Base-by-base conservation (phyloP, 108 stramenopile genomes). In the Cyclotella cryptica region DNA sequence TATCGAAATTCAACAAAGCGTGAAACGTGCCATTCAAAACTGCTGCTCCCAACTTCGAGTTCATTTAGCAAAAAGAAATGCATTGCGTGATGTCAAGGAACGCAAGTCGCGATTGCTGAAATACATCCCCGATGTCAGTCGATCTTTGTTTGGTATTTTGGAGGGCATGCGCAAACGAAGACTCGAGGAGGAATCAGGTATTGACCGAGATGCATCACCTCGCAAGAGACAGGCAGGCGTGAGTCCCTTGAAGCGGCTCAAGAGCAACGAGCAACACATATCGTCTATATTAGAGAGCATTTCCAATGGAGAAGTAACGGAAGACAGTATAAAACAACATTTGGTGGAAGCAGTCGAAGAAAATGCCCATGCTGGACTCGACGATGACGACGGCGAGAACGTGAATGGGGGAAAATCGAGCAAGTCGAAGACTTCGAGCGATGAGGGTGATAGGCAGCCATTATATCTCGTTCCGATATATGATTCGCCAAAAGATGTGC, bases 81-180 rank as follows among this genome's bases (percentile, higher is more conserved):
- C 94, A 0, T 55, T 95, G 41, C 85, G 88, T 10, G 92, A 95
- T 70, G 85, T 88, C n/a, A 87, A 90, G 70, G 90, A 93, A 49
- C 86, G 92, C 12, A 90, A 88, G 65, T 87, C 85, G n/a, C 70
- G 86, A 41, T 72, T 95, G 28, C 77, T 85, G 71, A 95, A 95
- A 67, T 95, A 95, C 57, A 86, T 95, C 42, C 94, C 94, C 4
- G 92, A 95, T 79, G 84, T 93, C 18, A 84, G 89, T 44, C 79
- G 88, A 49, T 84, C 94, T 21, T 57, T 95, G 41, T 89, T 85
- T 72, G 90, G 86, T 0, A 82, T 95, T 30, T 74, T 95, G 58
- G 88, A 92, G 12, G 81, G 70, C 10, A 92, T 95, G 90, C 81
- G 76, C n/a, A 88, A 90, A 65, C 83, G 94, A 3, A 87, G 71